These are phyloP conservation scores for Rubia peregrina DNA, from an alignment of 305 asterid genomes.

Conservation along the genomic window DNA sequence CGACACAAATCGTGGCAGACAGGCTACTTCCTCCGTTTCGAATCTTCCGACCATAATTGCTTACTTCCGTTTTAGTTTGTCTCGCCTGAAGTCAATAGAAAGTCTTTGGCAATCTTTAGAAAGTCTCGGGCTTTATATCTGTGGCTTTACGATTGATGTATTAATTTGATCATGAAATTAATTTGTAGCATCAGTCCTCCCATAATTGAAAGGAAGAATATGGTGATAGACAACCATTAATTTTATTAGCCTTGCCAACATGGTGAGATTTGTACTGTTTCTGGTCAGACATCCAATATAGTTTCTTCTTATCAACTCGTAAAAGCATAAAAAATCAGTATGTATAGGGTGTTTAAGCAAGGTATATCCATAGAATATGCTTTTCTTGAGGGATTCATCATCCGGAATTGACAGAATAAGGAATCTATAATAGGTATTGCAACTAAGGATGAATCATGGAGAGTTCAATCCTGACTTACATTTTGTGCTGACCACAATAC, in stretches of 20 bases:
- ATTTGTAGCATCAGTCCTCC: too few relatives aligned
- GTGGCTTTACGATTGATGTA: too few relatives aligned
- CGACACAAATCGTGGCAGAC: background rate
- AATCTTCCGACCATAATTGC: background rate
- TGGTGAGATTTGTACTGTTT: background rate
- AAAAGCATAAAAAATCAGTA: background rate
- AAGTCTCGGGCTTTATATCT: too few relatives aligned
- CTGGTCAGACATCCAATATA: background rate
- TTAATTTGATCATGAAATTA: too few relatives aligned
- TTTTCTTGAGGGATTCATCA: slow-evolving; percentile 3
- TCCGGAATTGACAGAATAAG: background rate
- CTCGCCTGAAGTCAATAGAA: too few relatives aligned
- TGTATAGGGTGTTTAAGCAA: background rate
- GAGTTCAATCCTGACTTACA: background rate
- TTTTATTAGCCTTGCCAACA: background rate
- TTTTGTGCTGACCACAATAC: background rate
- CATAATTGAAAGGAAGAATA: too few relatives aligned
- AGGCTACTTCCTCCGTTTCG: too few relatives aligned
- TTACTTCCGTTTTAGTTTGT: background rate
- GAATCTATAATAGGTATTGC: too few relatives aligned
- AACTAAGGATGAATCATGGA: background rate
- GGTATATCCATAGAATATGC: slow-evolving; percentile 8
- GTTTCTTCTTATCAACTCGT: background rate
- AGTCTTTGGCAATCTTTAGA: too few relatives aligned
- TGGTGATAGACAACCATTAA: background rate